A percentile compares a stretch with the other conserved stretches of the same genome.
Conservation (phyloP, 192 early-diverging fungal genomes). For the Backusella tuberculispora region DNA sequence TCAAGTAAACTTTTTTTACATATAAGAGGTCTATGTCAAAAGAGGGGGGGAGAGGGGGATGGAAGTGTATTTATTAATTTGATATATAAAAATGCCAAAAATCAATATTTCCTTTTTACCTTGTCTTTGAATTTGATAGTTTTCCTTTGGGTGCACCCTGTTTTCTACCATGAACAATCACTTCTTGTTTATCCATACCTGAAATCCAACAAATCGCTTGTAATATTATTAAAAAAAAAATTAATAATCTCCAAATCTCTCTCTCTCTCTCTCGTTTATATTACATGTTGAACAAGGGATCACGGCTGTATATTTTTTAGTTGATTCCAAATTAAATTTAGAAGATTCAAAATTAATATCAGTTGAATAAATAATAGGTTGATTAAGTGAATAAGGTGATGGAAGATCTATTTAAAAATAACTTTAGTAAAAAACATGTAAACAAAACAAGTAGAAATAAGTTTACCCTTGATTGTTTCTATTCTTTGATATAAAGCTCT, state of each 20-base stretch:
- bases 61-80: not conserved
- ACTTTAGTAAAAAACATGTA: too few species aligned
- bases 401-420: not conserved
- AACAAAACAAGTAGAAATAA: not conserved
- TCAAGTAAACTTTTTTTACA: slow-evolving; percentile 15
- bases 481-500: slow-evolving; percentile 69
- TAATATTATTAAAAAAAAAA: slow-evolving; percentile 1
- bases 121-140: slow-evolving; percentile 32
- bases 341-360: slow-evolving; percentile 24
- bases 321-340: slow-evolving; percentile 27
- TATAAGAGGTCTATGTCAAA: slow-evolving; percentile 7
- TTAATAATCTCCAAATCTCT: too few species aligned
- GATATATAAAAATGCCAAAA: not conserved
- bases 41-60: not conserved
- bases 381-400: slow-evolving; percentile 19
- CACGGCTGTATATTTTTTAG: slow-evolving; percentile 12
- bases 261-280: too few species aligned
- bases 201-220: slow-evolving; percentile 32
- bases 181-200: slow-evolving; percentile 36
- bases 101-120: slow-evolving; percentile 19
- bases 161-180: slow-evolving; percentile 39
- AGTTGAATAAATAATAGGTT: slow-evolving; percentile 17
- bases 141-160: slow-evolving; percentile 41
- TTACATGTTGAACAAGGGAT: slow-evolving; percentile 39
- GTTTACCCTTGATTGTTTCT: slow-evolving; percentile 29